phyloP scores from a whole-genome alignment of 495 filamentous ascomycete species.

The Xylaria castorea region DNA sequence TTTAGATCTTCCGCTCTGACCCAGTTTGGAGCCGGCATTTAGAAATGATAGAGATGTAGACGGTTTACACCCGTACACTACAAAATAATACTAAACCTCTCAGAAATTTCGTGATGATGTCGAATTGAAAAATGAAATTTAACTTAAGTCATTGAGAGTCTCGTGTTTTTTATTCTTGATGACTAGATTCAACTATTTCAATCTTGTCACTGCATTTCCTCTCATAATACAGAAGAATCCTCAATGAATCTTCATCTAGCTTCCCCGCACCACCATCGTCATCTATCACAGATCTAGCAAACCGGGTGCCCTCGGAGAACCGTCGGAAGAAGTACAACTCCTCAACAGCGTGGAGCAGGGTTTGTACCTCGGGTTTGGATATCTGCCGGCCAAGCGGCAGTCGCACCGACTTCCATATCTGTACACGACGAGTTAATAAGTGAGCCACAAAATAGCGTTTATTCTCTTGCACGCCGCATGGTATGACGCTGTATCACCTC shows the following conservation, averaged over 20 bases:
- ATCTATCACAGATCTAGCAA: constrained; percentile 42
- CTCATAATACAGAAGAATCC: constrained; percentile 46
- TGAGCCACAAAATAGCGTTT: neutral
- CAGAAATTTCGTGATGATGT: neutral
- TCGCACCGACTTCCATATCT: constrained; percentile 53
- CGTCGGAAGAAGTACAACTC: constrained; percentile 62
- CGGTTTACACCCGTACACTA: neutral
- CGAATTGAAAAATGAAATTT: neutral
- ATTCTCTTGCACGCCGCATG: neutral
- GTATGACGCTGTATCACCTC: neutral
- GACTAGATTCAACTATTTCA: neutral
- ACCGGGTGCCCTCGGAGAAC: constrained; percentile 50
- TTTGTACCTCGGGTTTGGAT: constrained; percentile 52
- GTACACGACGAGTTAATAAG: neutral
- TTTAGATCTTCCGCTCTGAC: constrained; percentile 17
- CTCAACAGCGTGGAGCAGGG: constrained; percentile 60
- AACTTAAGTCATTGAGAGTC: neutral
- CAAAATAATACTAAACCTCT: constrained; percentile 21
- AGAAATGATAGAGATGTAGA: constrained; percentile 25
- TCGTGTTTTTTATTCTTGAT: neutral
- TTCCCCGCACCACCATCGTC: constrained; percentile 34
- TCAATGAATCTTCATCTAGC: constrained; percentile 47
- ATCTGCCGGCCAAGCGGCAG: constrained; percentile 43
- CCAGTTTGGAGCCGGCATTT: neutral
- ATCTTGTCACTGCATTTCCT: constrained; percentile 39